A percentile compares a stretch with the other conserved stretches of the same genome.
Evolutionary conservation across 2,329 filamentous ascomycete genomes (phyloP).

Genomic region (Clonostachys sp.): DNA sequence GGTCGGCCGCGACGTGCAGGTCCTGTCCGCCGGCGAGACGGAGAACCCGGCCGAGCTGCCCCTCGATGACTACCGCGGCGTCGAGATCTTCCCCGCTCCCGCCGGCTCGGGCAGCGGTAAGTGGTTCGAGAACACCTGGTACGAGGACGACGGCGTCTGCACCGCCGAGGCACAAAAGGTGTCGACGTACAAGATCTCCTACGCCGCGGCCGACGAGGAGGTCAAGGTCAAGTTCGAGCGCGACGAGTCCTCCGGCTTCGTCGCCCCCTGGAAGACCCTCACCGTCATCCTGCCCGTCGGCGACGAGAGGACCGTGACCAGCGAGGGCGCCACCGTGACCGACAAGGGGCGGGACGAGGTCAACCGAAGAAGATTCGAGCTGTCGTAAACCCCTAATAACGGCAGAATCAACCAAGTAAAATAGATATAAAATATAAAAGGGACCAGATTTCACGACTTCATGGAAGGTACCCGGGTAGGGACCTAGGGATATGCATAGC

Average conservation of each 20-base stretch:
- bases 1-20: constrained; percentile 27
- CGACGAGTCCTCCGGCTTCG: constrained; percentile 23
- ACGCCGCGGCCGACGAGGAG: constrained; percentile 8
- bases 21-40: constrained; percentile 25
- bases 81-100: constrained; percentile 36
- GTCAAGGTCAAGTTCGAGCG: constrained; percentile 18
- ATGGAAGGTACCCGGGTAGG: no score
- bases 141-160: constrained; percentile 31
- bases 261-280: constrained; percentile 24
- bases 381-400: constrained; percentile 2
- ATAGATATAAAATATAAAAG: no score
- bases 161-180: constrained; percentile 19
- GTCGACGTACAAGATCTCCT: constrained; percentile 22
- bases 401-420: no score
- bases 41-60: constrained; percentile 30
- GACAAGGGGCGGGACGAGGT: constrained; percentile 10
- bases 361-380: constrained; percentile 12
- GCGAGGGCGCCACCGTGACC: constrained; percentile 3
- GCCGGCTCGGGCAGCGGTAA: constrained; percentile 8
- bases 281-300: constrained; percentile 22
- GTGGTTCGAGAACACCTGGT: constrained; percentile 22
- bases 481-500: no score
- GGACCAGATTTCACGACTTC: no score
- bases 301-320: constrained; percentile 13
- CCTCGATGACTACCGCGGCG: constrained; percentile 32